Evolutionary conservation across 1,284 basidiomycete species (phyloP), one percentile per base, ranked within the genome.

Genomic region (Ceratobasidium theobromae): DNA sequence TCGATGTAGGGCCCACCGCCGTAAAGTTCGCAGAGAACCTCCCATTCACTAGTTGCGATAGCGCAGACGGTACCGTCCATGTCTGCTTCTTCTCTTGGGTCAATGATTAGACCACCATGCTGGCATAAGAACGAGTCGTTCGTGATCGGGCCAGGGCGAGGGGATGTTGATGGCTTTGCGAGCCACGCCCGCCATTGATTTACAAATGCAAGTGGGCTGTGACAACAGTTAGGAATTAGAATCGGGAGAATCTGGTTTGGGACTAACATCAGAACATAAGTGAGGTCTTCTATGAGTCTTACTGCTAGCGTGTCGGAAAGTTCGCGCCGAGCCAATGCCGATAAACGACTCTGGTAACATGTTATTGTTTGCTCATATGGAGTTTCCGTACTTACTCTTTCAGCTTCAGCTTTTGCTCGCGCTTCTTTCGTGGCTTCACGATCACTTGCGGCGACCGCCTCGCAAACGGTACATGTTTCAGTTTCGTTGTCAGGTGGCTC

Each of bases 181-280:
- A 60, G 32, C 65, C 65, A 67, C 25, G 33, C 35, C 14, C 54
- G 43, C 65, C 65, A 67, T 23, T 52, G 53, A 11, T 6, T 35
- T 1, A 58, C 21, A 46, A 67, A 67, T 23, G 33, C 28, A 4
- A 32, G 45, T 16, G 53, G 65, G 21, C 53, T 58, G 27, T 16
- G 35, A 35, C 5, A 43, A 28, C 35, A n/a, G 23, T 41, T 4
- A 25, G 18, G 16, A 58, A 21, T 21, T n/a, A 1, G 11, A 18
- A 18, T 16, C 12, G 27, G 25, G 41, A 21, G 16, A n/a, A 16
- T n/a, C 9, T 48, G 6, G 45, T 49, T 27, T 32, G 25, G 25
- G 6, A 43, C 53, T 14, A 27, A 57, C 65, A 57, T 38, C n/a
- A 67, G 33, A 33, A 43, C 28, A 25, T 43, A 43, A 8, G 45